Evolutionary conservation across 208 protist genomes (phyloP).

Genomic region (Trypanosoma platydactyli): DNA sequence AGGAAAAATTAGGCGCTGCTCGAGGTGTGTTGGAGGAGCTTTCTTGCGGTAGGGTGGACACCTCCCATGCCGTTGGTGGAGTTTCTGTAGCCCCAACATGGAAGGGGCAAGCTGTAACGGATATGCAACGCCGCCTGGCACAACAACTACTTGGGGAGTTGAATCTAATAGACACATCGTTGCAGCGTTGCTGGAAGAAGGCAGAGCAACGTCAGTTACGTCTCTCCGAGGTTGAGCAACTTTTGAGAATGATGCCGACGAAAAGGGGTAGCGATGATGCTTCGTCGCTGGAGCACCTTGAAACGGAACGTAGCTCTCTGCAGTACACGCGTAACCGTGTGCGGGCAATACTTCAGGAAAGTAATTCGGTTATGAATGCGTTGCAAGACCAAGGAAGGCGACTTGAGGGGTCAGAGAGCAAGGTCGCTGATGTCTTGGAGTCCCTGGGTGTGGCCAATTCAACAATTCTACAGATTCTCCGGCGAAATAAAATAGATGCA

Average conservation of each 20-base stretch:
- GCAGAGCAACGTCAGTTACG: conserved; percentile 37
- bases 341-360: conserved; percentile 69
- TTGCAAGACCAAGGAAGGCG: conserved; percentile 63
- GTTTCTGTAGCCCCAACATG: neutral
- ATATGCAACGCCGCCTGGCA: conserved; percentile 59
- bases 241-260: conserved; percentile 41
- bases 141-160: conserved; percentile 68
- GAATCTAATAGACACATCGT: conserved; percentile 43
- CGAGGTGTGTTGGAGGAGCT: conserved; percentile 33
- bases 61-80: neutral
- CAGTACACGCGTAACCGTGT: conserved; percentile 68
- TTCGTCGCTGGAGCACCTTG: conserved; percentile 46
- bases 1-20: conserved; percentile 22
- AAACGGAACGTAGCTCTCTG: conserved; percentile 59
- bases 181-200: conserved; percentile 46
- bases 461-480: conserved; percentile 75
- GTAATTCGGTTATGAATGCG: conserved; percentile 59
- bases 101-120: conserved; percentile 31
- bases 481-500: conserved; percentile 77
- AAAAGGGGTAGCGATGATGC: conserved; percentile 37
- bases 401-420: conserved; percentile 55
- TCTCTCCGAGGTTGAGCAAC: conserved; percentile 40
- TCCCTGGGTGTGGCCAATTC: conserved; percentile 80
- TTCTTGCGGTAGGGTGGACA: conserved; percentile 27
- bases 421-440: conserved; percentile 67